Evolutionary conservation across 2,329 filamentous ascomycete genomes (phyloP), one percentile per base, ranked within the genome.

Genomic region (Fusarium piperis): DNA sequence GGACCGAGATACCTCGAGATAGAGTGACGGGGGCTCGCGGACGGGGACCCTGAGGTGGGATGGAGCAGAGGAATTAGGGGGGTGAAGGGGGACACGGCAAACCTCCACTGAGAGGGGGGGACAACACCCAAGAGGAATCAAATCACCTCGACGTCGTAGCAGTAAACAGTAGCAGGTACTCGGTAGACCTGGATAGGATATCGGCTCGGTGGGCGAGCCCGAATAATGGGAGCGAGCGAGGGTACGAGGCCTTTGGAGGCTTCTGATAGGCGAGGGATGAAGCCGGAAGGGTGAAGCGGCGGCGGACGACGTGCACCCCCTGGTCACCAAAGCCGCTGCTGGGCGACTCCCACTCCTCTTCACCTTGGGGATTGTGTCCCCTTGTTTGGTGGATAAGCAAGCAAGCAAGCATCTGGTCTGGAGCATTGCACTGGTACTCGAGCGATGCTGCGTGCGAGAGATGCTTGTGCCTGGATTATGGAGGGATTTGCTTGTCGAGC

Each of bases 191-290:
- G 64, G 64, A 41, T 58, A 39, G 53, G 68, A 69, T 65, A 65
- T 71, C 68, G 68, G 68, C 61, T 59, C 52, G 62, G 69, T 71
- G 68, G 65, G 41, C 56, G 57, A 59, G 61, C 69, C 58, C 69
- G 61, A 72, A 63, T 65, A 71, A 66, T 72, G 68, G 65, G 69
- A 70, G 57, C 41, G 69, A 72, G 57, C 68, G 65, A 71, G 68
- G 65, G 69, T 69, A 46, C 69, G 59, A 56, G 64, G 55, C 35
- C 65, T 59, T 44, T n/a, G 56, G 41, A 46, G 33, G 56, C 56
- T 59, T 68, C 69, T 71, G 69, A 71, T 71, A 71, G 69, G 69
- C 69, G 69, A 71, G 65, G 69, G 69, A 70, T 66, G 68, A 72
- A 71, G 69, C 68, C 69, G 68, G 69, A 66, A 60, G 68, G 68